These are phyloP conservation scores for Coemansia sp. DNA, from an alignment of 192 early-diverging fungal genomes.

Conservation along the genomic window DNA sequence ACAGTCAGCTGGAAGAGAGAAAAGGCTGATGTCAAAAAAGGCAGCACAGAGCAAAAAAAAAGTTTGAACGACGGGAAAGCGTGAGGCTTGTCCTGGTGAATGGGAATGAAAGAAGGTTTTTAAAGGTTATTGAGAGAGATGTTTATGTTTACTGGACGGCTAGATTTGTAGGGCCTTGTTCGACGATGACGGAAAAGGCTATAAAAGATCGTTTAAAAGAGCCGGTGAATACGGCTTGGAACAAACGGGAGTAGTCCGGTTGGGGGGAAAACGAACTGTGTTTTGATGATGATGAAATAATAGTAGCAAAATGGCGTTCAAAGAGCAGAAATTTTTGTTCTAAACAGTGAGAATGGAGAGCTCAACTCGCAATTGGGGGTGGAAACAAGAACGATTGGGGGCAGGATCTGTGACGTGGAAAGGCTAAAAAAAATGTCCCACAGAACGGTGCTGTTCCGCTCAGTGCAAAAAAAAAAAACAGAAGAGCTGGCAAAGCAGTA, in stretches of 20 bases:
- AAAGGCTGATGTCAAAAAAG: neutral
- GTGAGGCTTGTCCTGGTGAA: conserved; percentile 6
- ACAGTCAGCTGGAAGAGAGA: neutral
- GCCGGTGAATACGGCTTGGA: conserved; percentile 5
- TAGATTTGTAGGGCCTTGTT: neutral
- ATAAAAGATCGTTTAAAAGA: conserved; percentile 1
- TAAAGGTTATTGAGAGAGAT: conserved; percentile 5
- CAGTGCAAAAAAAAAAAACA: neutral
- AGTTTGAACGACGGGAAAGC: neutral
- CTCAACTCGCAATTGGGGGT: neutral
- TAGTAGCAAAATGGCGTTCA: conserved; percentile 6
- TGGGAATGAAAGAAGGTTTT: conserved; percentile 1
- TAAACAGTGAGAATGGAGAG: conserved; percentile 6
- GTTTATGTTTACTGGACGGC: conserved; percentile 3
- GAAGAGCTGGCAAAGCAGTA: conserved; percentile 4
- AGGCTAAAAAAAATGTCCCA: neutral
- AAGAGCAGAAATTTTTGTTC: conserved; percentile 1
- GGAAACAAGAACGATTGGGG: neutral
- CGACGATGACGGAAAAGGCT: conserved; percentile 3
- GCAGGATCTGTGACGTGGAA: neutral
- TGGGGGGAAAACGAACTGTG: neutral
- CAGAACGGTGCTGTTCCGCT: neutral
- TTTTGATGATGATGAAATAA: conserved; percentile 1
- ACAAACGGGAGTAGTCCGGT: neutral
- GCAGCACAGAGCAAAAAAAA: neutral